Percentiles rank a stretch among this genome's conserved stretches.
These are phyloP conservation scores for Thielaviopsis ethacetica DNA, from an alignment of 2,329 filamentous ascomycete genomes.

Conservation along the genomic window DNA sequence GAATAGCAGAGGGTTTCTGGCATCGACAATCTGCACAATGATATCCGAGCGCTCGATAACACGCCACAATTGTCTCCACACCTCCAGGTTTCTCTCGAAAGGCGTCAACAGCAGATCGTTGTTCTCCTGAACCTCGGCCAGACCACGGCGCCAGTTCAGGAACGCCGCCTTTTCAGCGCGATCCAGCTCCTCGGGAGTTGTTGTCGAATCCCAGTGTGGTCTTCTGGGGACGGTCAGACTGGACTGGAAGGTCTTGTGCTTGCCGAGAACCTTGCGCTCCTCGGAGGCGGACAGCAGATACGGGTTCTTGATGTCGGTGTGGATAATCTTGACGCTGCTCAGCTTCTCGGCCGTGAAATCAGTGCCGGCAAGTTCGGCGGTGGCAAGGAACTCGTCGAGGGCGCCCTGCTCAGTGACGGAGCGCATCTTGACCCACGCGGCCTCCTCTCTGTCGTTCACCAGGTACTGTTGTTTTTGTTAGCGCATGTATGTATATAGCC, in stretches of 20 bases:
- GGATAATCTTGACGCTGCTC: constrained; percentile 98
- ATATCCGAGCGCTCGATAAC: constrained; percentile 94
- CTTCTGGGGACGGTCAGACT: constrained; percentile 78
- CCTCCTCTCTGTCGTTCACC: constrained; percentile 79
- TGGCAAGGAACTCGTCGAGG: constrained; percentile 89
- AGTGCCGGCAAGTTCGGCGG: constrained; percentile 90
- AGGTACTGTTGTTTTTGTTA: constrained; percentile 46
- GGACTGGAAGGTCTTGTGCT: constrained; percentile 65
- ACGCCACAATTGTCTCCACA: constrained; percentile 95
- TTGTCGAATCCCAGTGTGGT: constrained; percentile 74
- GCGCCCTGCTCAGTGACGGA: constrained; percentile 94
- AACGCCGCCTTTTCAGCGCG: constrained; percentile 62
- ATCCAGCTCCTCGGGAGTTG: constrained; percentile 72
- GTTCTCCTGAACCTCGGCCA: constrained; percentile 86
- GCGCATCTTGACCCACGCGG: constrained; percentile 97
- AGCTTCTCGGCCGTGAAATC: constrained; percentile 98
- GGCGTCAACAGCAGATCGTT: constrained; percentile 94
- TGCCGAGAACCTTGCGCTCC: constrained; percentile 60
- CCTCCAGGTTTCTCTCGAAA: constrained; percentile 91
- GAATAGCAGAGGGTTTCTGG: constrained; percentile 85
- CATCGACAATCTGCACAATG: constrained; percentile 95
- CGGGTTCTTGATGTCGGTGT: constrained; percentile 89
- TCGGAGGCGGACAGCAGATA: constrained; percentile 76
- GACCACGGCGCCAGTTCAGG: constrained; percentile 71
- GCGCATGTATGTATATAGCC: neutral